Evolutionary conservation across 1,284 basidiomycete genomes (phyloP), one percentile per base, ranked within the genome.

Genomic region (Serendipita sp.): DNA sequence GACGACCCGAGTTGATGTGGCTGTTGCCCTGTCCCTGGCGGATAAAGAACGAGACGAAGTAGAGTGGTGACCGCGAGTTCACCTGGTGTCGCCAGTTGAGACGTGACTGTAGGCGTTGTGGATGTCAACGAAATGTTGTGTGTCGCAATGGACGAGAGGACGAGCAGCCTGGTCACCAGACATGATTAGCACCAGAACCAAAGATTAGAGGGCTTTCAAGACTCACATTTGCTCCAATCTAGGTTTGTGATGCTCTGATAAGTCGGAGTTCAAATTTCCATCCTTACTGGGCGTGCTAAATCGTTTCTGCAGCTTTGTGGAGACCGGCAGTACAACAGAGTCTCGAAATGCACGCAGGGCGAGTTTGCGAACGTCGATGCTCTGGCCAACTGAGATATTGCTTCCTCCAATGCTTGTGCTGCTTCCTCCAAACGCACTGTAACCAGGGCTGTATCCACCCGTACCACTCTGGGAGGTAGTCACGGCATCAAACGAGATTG

Each of bases 281-380:
- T 82, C 79, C 43, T 76, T 76, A 60, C 75, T 76, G 1, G 76
- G 72, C 62, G 76, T 71, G 26, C 77, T 77, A 34, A 89, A 75
- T 10, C 82, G 78, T 1, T 76, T 71, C 61, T 82, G 77, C 8
- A 91, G 73, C 2, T 79, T 75, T 58, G 77, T 69, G 62, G 76
- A 80, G n/a, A 85, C 74, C 0, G 87, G 85, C 12, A 86, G 75
- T 45, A 91, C 81, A 63, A 90, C 82, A 63, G 79, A 80, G 73
- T 94, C 91, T 10, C 92, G 82, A 71, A 94, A 94, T 2, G 85
- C 82, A 43, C 83, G 80, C 10, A 94, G 77, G 0, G 89, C 85
- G 29, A 93, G 78, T 15, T 82, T 82, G 42, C 91, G 84, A 29
- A 93, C 85, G 67, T 94, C 89, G 66, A 94, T 88, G 26, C 76